A percentile compares a stretch with the other conserved stretches of the same genome.
Conservation (phyloP, 441 rosid genomes). For the Pelargonium cotyledonis region DNA sequence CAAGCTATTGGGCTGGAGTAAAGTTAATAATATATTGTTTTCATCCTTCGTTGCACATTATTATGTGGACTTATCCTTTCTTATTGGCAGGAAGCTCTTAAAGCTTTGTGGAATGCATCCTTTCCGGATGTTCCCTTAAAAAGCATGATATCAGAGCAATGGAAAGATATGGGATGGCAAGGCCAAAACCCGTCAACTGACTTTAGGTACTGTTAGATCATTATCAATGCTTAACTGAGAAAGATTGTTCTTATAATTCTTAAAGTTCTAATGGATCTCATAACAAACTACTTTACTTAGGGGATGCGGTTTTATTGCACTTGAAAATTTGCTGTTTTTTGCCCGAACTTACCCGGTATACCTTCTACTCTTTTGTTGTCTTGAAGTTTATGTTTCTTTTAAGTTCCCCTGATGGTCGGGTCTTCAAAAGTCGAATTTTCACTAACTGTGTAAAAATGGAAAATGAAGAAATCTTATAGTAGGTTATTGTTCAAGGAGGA, state of each 20-base stretch:
- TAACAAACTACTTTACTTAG: constrained; percentile 28
- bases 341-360: constrained; percentile 84
- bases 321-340: constrained; percentile 80
- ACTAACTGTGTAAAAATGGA: constrained; percentile 42
- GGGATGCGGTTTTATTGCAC: constrained; percentile 86
- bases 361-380: constrained; percentile 12
- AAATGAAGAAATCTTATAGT: constrained; percentile 80
- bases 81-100: constrained; percentile 64
- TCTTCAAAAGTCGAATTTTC: constrained; percentile 15
- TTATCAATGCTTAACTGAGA: background rate
- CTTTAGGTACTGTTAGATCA: constrained; percentile 51
- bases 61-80: constrained; percentile 7
- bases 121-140: constrained; percentile 55
- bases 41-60: background rate
- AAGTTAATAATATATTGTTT: no score
- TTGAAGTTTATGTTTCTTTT: background rate
- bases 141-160: constrained; percentile 81
- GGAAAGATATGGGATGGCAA: constrained; percentile 99
- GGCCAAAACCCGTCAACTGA: constrained; percentile 97
- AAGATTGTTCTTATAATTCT: background rate
- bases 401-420: background rate
- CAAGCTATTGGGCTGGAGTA: no score
- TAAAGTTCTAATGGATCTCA: background rate
- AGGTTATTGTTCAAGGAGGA: constrained; percentile 84
- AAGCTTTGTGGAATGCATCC: constrained; percentile 65